Evolutionary conservation across 2,329 filamentous ascomycete species (phyloP).

Genomic region (Fusarium lyarnte): DNA sequence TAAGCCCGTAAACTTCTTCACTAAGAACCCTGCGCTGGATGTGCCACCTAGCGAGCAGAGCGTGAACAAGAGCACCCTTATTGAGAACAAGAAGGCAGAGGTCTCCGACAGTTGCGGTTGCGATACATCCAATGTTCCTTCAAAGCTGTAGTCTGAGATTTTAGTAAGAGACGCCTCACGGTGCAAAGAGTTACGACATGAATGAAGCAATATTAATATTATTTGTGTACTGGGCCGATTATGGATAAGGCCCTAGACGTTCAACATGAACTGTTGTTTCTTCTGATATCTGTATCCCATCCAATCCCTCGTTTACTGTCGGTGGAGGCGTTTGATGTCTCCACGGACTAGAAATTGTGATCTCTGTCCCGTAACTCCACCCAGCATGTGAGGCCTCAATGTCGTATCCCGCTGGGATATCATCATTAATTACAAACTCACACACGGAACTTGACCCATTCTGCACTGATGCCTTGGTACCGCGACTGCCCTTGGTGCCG

Average conservation of each 20-base stretch:
- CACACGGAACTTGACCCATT: slow-evolving; percentile 15
- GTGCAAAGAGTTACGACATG: not conserved
- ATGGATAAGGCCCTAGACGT: not conserved
- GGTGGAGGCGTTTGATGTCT: slow-evolving; percentile 4
- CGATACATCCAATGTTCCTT: not conserved
- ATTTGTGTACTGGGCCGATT: not conserved
- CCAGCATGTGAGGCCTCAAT: slow-evolving; percentile 17
- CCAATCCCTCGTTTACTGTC: not conserved
- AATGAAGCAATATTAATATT: not conserved
- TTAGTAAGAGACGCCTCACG: not conserved
- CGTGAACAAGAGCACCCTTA: slow-evolving; percentile 28
- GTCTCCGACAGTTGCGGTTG: not conserved
- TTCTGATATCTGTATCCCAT: slow-evolving; percentile 17
- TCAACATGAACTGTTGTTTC: slow-evolving; percentile 19
- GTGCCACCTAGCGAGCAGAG: slow-evolving; percentile 47
- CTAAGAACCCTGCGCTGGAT: slow-evolving; percentile 58
- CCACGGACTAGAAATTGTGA: slow-evolving; percentile 12
- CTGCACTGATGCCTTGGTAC: not conserved
- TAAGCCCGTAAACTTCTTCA: slow-evolving; percentile 59
- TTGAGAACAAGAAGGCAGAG: slow-evolving; percentile 1
- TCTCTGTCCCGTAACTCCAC: slow-evolving; percentile 20
- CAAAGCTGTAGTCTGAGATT: slow-evolving; percentile 4
- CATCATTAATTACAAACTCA: slow-evolving; percentile 4
- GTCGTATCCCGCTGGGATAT: slow-evolving; percentile 15
- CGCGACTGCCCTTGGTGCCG: not conserved